A percentile compares a stretch with the other conserved stretches of the same genome.
Evolutionary conservation across 108 stramenopile genomes (phyloP).

Genomic region (Pinguiococcus pyrenoidosus): DNA sequence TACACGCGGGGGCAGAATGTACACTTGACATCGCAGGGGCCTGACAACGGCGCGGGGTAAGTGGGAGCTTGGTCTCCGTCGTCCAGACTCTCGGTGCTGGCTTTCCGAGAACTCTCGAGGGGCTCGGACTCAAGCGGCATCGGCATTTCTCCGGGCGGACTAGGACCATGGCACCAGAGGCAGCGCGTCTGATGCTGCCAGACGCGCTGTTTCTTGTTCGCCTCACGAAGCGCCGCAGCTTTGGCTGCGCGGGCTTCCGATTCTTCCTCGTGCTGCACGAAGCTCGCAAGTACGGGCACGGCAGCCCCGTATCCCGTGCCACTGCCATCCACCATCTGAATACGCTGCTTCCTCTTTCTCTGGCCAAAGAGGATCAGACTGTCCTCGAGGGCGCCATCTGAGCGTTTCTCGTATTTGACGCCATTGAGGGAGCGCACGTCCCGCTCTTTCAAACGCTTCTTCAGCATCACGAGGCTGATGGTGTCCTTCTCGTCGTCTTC

Average conservation of each 20-base stretch:
- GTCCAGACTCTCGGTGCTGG: too few relatives aligned
- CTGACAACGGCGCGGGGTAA: too few relatives aligned
- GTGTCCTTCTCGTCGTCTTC: not conserved
- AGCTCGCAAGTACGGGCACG: slow-evolving; percentile 1
- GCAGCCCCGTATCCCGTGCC: slow-evolving; percentile 12
- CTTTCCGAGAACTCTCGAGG: slow-evolving; percentile 1
- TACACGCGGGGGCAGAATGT: too few relatives aligned
- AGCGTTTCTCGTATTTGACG: slow-evolving; percentile 11
- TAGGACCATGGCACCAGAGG: not conserved
- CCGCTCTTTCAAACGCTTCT: slow-evolving; percentile 18
- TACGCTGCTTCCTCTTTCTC: slow-evolving; percentile 17
- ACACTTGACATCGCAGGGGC: too few relatives aligned
- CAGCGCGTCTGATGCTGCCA: slow-evolving; percentile 6
- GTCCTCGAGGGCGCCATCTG: not conserved
- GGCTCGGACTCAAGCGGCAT: not conserved
- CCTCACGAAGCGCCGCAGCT: not conserved
- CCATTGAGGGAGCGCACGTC: slow-evolving; percentile 25
- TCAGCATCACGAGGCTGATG: too few relatives aligned
- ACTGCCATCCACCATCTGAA: slow-evolving; percentile 18
- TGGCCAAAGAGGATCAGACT: slow-evolving; percentile 2
- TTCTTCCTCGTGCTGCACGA: not conserved
- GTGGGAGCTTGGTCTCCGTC: too few relatives aligned
- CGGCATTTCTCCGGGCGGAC: not conserved
- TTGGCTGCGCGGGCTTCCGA: not conserved
- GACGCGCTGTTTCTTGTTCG: not conserved